A percentile compares a stretch with the other conserved stretches of the same genome.
Evolutionary conservation across 2,329 filamentous ascomycete species (phyloP).

Genomic region (Pezicula rhizophila): DNA sequence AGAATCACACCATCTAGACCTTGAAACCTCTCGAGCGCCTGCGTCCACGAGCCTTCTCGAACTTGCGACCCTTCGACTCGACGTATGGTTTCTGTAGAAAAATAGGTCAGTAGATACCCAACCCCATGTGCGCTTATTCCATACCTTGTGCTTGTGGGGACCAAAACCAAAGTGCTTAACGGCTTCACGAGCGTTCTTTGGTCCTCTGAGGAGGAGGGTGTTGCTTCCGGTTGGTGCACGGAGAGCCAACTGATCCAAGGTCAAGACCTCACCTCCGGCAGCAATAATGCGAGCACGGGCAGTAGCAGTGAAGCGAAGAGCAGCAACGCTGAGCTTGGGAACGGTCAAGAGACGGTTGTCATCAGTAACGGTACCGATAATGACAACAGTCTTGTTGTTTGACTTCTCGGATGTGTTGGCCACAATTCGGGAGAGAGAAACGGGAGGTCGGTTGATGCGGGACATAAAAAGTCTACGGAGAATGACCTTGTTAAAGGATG

Average conservation of each 20-base stretch:
- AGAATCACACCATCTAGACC: conserved; percentile 62
- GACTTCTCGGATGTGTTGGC: conserved; percentile 58
- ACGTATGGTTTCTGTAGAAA: conserved; percentile 79
- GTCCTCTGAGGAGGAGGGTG: conserved; percentile 92
- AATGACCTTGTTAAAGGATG: conserved; percentile 97
- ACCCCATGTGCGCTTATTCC: conserved; percentile 27
- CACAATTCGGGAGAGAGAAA: conserved; percentile 88
- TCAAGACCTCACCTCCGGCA: conserved; percentile 91
- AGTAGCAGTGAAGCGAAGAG: conserved; percentile 93
- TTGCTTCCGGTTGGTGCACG: conserved; percentile 93
- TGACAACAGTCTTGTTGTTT: conserved; percentile 81
- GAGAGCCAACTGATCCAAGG: conserved; percentile 94
- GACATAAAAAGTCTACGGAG: conserved; percentile 97
- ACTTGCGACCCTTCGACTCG: conserved; percentile 98
- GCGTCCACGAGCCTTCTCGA: conserved; percentile 98
- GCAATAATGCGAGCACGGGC: conserved; percentile 89
- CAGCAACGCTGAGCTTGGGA: conserved; percentile 90
- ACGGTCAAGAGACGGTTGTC: conserved; percentile 89
- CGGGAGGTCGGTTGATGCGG: conserved; percentile 93
- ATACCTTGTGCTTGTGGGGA: conserved; percentile 93
- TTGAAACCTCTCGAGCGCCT: conserved; percentile 99
- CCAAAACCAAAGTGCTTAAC: conserved; percentile 99
- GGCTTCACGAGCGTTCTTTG: conserved; percentile 97
- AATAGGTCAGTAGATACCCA: conserved; percentile 27
- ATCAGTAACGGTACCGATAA: conserved; percentile 94